Percentiles rank a stretch among this genome's conserved stretches.
phyloP scores from a whole-genome alignment of 768 basidiomycete genomes.

The Floccularia luteovirens region DNA sequence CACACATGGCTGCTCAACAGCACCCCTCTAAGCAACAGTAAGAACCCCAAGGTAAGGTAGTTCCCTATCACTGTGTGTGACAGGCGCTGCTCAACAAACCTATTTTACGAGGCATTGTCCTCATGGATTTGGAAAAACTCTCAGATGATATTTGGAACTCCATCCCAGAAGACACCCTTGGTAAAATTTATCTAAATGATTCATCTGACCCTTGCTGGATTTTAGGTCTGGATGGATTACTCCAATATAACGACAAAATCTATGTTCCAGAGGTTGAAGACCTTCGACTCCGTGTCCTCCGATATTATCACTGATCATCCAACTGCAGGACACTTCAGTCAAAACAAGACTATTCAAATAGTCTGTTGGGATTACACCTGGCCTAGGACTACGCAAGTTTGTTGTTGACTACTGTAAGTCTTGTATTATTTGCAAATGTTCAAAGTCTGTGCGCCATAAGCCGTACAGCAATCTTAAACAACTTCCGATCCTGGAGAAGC shows the following conservation, averaged over 20 bases:
- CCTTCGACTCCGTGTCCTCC: slow-evolving; percentile 2
- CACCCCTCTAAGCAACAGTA: too few species aligned
- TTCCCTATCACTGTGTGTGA: too few species aligned
- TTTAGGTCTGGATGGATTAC: slow-evolving; percentile 1
- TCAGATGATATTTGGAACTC: neutral
- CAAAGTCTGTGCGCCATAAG: slow-evolving; percentile 4
- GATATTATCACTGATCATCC: slow-evolving; percentile 4
- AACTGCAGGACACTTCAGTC: slow-evolving; percentile 7
- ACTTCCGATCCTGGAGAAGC: slow-evolving; percentile 13
- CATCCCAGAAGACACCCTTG: neutral
- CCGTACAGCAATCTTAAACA: slow-evolving; percentile 11
- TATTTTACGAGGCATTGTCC: too few species aligned
- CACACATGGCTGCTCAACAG: too few species aligned
- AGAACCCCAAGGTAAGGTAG: too few species aligned
- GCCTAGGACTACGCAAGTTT: slow-evolving; percentile 7
- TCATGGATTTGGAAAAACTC: slow-evolving; percentile 12
- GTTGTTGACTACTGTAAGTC: slow-evolving; percentile 8
- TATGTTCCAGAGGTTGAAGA: slow-evolving; percentile 1
- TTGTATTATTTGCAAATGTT: slow-evolving; percentile 8
- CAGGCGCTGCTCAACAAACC: too few species aligned
- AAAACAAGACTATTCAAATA: slow-evolving; percentile 7
- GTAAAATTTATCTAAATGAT: neutral
- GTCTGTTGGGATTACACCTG: slow-evolving; percentile 9
- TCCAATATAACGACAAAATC: slow-evolving; percentile 1
- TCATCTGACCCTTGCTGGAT: neutral